A percentile compares a stretch with the other conserved stretches of the same genome.
phyloP scores from a whole-genome alignment of 257 asterid genomes.

The Henckelia pumila region DNA sequence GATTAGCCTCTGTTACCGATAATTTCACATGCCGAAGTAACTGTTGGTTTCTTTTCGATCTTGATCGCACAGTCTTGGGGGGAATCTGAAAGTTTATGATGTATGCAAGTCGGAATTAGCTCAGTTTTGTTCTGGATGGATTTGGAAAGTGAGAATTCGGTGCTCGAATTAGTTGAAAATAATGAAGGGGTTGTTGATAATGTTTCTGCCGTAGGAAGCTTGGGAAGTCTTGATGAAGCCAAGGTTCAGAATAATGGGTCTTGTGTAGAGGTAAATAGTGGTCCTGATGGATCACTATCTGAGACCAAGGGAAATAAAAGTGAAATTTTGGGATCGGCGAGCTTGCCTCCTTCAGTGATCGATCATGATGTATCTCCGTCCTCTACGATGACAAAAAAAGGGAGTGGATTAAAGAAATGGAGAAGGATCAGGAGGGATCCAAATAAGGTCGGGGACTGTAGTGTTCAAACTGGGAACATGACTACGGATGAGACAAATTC shows the following conservation, averaged over 20 bases:
- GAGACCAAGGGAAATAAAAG: slow-evolving; percentile 25
- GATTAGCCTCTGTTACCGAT: slow-evolving; percentile 20
- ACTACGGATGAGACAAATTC: slow-evolving; percentile 33
- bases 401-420: slow-evolving; percentile 80
- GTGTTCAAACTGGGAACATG: slow-evolving; percentile 28
- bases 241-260: slow-evolving; percentile 39
- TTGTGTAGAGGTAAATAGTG: slow-evolving; percentile 23
- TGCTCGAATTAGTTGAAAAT: slow-evolving; percentile 47
- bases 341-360: background rate
- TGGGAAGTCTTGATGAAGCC: slow-evolving; percentile 30
- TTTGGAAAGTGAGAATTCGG: slow-evolving; percentile 42
- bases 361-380: slow-evolving; percentile 19
- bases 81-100: slow-evolving; percentile 5
- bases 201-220: slow-evolving; percentile 21
- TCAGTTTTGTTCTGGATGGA: slow-evolving; percentile 36
- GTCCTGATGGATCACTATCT: slow-evolving; percentile 23
- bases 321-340: slow-evolving; percentile 20
- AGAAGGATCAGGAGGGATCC: slow-evolving; percentile 66
- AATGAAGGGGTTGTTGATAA: slow-evolving; percentile 34
- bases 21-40: slow-evolving; percentile 57
- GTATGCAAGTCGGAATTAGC: slow-evolving; percentile 15
- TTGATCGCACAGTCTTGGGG: slow-evolving; percentile 44
- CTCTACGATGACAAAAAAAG: slow-evolving; percentile 29
- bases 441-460: slow-evolving; percentile 35
- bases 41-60: slow-evolving; percentile 58